phyloP scores from a whole-genome alignment of 169 alveolate species.

The Eimeria necatrix region DNA sequence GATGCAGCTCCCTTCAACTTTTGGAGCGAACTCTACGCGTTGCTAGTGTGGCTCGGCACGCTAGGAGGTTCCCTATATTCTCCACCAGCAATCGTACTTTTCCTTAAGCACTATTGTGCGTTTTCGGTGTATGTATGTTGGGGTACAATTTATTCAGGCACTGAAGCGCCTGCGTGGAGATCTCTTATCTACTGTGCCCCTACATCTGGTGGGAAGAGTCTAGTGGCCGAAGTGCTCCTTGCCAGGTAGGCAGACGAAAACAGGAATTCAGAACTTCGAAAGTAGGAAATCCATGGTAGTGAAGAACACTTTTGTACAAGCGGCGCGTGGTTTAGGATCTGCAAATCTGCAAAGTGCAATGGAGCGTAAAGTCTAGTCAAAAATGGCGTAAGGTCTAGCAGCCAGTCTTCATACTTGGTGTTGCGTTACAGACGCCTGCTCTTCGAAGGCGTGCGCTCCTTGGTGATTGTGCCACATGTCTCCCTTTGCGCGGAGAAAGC shows the following conservation, averaged over 20 bases:
- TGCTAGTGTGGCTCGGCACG: neutral
- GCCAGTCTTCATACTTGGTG: neutral
- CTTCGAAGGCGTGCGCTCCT: conserved; percentile 83
- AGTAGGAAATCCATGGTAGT: neutral
- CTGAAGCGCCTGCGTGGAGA: conserved; percentile 37
- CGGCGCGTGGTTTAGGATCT: no score
- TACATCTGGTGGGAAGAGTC: conserved; percentile 92
- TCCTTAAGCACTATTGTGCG: no score
- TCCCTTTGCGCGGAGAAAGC: conserved; percentile 88
- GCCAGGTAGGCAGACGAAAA: conserved; percentile 77
- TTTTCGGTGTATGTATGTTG: no score
- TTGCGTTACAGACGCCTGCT: conserved; percentile 67
- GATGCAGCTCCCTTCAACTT: neutral
- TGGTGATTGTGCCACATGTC: conserved; percentile 90
- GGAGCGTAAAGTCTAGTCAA: neutral
- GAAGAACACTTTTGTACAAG: no score
- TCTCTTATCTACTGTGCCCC: conserved; percentile 92
- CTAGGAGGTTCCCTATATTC: neutral
- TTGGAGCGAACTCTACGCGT: neutral
- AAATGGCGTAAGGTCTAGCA: neutral
- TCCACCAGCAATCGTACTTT: no score
- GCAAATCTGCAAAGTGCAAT: no score
- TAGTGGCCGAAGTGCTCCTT: conserved; percentile 90
- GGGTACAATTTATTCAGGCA: neutral
- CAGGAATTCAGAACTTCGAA: neutral